Evolutionary conservation across 1,284 basidiomycete species (phyloP).

Genomic region (Cryptococcus jaspeensis): DNA sequence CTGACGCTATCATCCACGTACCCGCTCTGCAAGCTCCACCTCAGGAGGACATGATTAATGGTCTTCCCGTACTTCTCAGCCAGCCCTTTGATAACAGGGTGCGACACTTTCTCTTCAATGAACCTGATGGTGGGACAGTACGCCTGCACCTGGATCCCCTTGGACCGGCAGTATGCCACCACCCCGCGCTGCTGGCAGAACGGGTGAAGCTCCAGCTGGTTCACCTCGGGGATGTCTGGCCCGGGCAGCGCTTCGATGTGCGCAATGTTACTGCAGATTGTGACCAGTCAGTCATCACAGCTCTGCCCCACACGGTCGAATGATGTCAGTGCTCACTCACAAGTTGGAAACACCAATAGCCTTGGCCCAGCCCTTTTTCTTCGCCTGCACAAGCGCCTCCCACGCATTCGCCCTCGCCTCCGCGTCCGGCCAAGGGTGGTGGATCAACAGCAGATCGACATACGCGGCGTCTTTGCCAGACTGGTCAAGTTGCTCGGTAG

Average conservation of each 20-base stretch:
- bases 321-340: constrained; percentile 53
- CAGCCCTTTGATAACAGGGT: constrained; percentile 58
- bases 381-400: constrained; percentile 35
- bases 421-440: constrained; percentile 46
- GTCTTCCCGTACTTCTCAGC: constrained; percentile 64
- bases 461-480: constrained; percentile 50
- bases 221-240: constrained; percentile 70
- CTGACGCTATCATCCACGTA: constrained; percentile 57
- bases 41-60: constrained; percentile 70
- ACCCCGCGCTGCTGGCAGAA: constrained; percentile 77
- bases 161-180: constrained; percentile 67
- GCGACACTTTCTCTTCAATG: constrained; percentile 54
- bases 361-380: constrained; percentile 63
- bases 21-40: constrained; percentile 82
- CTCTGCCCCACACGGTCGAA: not conserved
- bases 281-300: not conserved
- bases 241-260: constrained; percentile 74
- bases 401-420: constrained; percentile 27
- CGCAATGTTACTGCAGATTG: constrained; percentile 59
- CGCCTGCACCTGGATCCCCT: constrained; percentile 71
- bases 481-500: constrained; percentile 12
- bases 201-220: constrained; percentile 85
- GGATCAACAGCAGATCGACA: constrained; percentile 73
- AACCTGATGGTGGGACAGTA: constrained; percentile 72
- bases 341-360: constrained; percentile 75